These are phyloP conservation scores for Sphaerobolus stellatus DNA, from an alignment of 1,284 basidiomycete genomes.

Conservation along the genomic window DNA sequence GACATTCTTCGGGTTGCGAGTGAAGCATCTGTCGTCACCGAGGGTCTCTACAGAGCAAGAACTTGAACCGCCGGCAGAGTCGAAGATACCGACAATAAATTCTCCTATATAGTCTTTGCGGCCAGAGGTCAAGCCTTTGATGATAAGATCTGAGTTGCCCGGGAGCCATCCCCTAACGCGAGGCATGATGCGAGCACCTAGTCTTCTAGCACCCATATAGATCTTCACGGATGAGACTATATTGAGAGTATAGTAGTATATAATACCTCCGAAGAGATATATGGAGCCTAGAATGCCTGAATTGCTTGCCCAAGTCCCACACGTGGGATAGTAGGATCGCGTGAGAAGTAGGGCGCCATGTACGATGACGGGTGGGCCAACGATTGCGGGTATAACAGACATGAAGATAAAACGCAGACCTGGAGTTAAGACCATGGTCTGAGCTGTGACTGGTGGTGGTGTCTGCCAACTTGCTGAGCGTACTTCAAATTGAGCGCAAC, in stretches of 20 bases:
- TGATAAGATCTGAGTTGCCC: slow-evolving; percentile 67
- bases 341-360: slow-evolving; percentile 7
- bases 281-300: too few species aligned
- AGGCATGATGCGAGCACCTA: slow-evolving; percentile 47
- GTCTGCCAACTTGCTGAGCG: too few species aligned
- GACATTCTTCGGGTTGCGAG: slow-evolving; percentile 62
- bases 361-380: slow-evolving; percentile 1
- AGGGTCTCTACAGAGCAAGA: slow-evolving; percentile 66
- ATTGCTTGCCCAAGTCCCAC: too few species aligned
- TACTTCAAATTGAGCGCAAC: too few species aligned
- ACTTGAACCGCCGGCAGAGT: slow-evolving; percentile 66
- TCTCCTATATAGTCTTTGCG: slow-evolving; percentile 59
- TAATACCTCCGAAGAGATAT: too few species aligned
- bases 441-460: neutral
- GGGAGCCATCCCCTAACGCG: slow-evolving; percentile 68
- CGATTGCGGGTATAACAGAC: slow-evolving; percentile 2
- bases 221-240: too few species aligned
- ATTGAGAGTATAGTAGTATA: too few species aligned
- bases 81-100: slow-evolving; percentile 61
- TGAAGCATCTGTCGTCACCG: slow-evolving; percentile 56
- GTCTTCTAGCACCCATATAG: too few species aligned
- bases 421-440: slow-evolving; percentile 6
- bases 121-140: slow-evolving; percentile 53
- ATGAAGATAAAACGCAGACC: slow-evolving; percentile 4
- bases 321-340: too few species aligned